Conservation (phyloP, 345 rosid genomes). For the Eucalyptus guilfoylei region DNA sequence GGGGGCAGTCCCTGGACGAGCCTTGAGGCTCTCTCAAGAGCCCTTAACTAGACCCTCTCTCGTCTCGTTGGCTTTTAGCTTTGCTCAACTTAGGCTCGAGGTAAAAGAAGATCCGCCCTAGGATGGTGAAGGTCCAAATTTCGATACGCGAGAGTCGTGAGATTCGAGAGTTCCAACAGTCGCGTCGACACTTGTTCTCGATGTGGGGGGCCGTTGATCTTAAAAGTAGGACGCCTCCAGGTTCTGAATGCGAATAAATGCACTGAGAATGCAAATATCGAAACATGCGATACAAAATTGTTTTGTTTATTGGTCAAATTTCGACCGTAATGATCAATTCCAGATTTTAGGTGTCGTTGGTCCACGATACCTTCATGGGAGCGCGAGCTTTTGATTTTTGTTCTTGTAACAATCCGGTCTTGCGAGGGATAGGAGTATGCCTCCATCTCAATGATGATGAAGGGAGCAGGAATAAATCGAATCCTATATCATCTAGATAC, state of each 20-base stretch:
- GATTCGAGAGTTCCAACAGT: background rate
- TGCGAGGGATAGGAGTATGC: too few relatives aligned
- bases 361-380: background rate
- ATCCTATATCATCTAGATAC: fast-evolving
- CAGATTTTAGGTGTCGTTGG: background rate
- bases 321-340: background rate
- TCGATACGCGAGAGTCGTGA: background rate
- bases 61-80: background rate
- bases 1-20: background rate
- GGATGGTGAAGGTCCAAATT: background rate
- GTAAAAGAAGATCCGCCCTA: background rate
- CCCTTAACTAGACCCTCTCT: background rate
- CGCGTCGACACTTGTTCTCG: background rate
- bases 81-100: background rate
- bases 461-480: fast-evolving
- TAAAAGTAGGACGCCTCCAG: background rate
- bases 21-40: background rate
- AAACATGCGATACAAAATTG: background rate
- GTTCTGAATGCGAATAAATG: background rate
- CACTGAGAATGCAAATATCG: background rate
- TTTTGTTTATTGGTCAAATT: background rate
- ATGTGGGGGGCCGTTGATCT: background rate
- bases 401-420: fast-evolving
- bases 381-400: background rate
- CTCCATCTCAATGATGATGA: too few relatives aligned